Conservation (phyloP, 2,329 filamentous ascomycete genomes). For the Cladorrhinum sp. region DNA sequence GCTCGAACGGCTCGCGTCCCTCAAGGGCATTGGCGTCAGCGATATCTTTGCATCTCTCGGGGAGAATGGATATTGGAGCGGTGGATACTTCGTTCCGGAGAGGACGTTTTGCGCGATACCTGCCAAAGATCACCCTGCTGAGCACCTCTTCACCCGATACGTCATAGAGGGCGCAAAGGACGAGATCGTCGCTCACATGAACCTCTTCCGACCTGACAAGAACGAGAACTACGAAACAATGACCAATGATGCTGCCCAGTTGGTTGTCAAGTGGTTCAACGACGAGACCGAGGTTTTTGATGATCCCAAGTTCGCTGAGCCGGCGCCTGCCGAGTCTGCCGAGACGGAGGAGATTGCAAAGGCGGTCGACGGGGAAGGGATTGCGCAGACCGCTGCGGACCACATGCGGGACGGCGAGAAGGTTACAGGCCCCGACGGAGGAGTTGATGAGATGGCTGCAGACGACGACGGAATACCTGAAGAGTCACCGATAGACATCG, state of each 20-base stretch:
- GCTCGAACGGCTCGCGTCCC: conserved; percentile 58
- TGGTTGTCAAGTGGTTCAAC: conserved; percentile 56
- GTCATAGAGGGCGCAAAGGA: conserved; percentile 65
- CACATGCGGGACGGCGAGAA: background rate
- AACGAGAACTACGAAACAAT: conserved; percentile 64
- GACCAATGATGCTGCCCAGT: conserved; percentile 54
- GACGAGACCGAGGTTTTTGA: conserved; percentile 45
- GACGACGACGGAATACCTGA: conserved; percentile 29
- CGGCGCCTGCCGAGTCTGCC: conserved; percentile 22
- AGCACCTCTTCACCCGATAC: conserved; percentile 46
- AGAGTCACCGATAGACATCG: conserved; percentile 50
- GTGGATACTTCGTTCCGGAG: conserved; percentile 59
- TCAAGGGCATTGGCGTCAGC: conserved; percentile 64
- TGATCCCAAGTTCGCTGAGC: conserved; percentile 34
- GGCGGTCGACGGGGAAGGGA: conserved; percentile 22
- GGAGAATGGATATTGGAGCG: conserved; percentile 62
- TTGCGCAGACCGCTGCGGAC: background rate
- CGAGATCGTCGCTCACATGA: conserved; percentile 70
- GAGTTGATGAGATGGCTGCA: conserved; percentile 25
- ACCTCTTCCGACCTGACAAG: conserved; percentile 59
- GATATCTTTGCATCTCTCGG: conserved; percentile 78
- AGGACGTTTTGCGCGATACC: conserved; percentile 74
- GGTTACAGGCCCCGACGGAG: conserved; percentile 16
- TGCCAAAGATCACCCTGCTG: conserved; percentile 43
- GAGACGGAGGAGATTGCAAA: conserved; percentile 29